These are phyloP conservation scores for Linnemannia elongata DNA, from an alignment of 192 early-diverging fungal genomes.

Conservation along the genomic window DNA sequence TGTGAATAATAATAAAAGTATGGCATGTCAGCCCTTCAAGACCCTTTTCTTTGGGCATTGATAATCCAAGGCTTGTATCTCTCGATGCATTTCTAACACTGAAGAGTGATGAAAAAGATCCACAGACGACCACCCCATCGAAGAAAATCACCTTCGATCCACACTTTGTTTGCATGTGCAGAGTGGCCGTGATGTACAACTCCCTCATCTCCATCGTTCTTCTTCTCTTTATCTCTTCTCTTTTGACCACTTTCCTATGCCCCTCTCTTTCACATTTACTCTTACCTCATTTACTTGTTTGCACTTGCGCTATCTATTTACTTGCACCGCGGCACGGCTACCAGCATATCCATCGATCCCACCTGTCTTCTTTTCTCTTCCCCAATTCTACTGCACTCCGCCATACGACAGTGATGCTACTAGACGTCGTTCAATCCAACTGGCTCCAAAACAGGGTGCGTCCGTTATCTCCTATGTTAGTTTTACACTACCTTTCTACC, in stretches of 20 bases:
- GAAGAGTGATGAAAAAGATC: neutral
- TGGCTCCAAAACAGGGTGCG: neutral
- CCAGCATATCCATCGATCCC: neutral
- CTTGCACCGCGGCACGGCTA: no score
- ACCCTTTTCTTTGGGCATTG: no score
- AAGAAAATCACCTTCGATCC: neutral
- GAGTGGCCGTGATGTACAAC: no score
- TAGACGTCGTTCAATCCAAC: neutral
- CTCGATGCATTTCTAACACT: neutral
- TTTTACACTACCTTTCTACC: neutral
- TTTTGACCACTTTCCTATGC: neutral
- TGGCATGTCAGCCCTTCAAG: neutral
- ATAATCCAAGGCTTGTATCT: no score
- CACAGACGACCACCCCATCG: neutral
- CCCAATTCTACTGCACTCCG: neutral
- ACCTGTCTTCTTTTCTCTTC: neutral
- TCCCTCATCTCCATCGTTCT: no score
- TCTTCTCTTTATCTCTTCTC: neutral
- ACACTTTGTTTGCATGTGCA: neutral
- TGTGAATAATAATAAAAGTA: neutral
- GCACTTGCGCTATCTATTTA: no score
- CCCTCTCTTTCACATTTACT: no score
- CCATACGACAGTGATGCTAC: neutral
- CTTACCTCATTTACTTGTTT: no score
- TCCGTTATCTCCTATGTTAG: neutral